Evolutionary conservation across 352 stramenopile genomes (phyloP).

Genomic region (Phytophthora sansomeana): DNA sequence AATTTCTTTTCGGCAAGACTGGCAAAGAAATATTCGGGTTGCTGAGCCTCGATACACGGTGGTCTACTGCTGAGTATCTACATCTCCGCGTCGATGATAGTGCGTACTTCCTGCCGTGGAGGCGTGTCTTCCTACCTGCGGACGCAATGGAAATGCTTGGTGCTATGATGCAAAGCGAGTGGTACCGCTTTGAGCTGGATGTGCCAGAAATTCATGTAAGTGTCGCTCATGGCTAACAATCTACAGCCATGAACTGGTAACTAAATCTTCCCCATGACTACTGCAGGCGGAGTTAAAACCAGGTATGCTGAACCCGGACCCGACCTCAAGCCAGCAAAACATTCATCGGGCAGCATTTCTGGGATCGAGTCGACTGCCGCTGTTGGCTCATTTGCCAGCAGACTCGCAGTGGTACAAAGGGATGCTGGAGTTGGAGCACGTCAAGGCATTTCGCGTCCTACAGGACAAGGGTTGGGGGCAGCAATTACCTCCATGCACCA

Average conservation of each 20-base stretch:
- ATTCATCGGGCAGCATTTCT: constrained; percentile 44
- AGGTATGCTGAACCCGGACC: constrained; percentile 27
- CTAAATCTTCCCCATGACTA: background rate
- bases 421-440: constrained; percentile 20
- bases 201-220: constrained; percentile 43
- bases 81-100: constrained; percentile 11
- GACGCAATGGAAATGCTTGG: constrained; percentile 38
- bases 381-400: constrained; percentile 40
- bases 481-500: constrained; percentile 36
- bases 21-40: constrained; percentile 10
- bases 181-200: constrained; percentile 44
- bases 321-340: constrained; percentile 34
- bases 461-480: constrained; percentile 42
- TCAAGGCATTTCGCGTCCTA: constrained; percentile 36
- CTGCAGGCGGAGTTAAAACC: constrained; percentile 36
- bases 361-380: constrained; percentile 32
- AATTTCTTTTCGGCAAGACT: constrained; percentile 33
- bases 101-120: constrained; percentile 25
- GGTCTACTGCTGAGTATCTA: background rate
- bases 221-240: background rate
- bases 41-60: constrained; percentile 18
- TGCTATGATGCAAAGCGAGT: constrained; percentile 49
- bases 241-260: background rate
- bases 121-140: constrained; percentile 22
- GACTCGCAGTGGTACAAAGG: constrained; percentile 41